phyloP scores from a whole-genome alignment of 2,329 filamentous ascomycete species.

The Calonectria ilicicola region DNA sequence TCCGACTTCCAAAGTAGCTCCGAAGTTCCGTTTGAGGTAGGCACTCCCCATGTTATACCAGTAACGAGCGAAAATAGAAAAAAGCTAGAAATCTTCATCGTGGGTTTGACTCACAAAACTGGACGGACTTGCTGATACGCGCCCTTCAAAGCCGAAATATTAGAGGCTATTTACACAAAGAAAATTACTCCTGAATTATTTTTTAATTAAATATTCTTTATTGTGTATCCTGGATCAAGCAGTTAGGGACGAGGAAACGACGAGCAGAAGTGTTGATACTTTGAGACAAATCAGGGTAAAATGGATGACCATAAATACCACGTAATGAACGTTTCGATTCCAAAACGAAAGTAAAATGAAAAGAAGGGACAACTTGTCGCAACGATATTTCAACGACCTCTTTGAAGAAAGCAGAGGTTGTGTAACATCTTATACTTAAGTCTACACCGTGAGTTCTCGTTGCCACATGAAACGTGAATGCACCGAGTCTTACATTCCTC shows the following conservation, averaged over 20 bases:
- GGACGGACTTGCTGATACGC: too few relatives aligned
- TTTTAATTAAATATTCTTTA: too few relatives aligned
- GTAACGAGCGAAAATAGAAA: background rate
- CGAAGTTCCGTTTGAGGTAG: background rate
- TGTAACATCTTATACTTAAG: background rate
- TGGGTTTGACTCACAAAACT: background rate
- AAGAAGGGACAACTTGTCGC: background rate
- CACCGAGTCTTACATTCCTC: background rate
- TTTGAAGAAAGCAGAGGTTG: too few relatives aligned
- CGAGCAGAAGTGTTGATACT: background rate
- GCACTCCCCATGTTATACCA: background rate
- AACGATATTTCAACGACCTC: background rate
- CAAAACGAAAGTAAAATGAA: background rate
- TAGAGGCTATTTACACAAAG: background rate
- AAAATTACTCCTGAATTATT: background rate
- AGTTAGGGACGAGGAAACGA: background rate
- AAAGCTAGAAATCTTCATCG: background rate
- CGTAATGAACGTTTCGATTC: background rate
- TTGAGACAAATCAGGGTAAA: background rate
- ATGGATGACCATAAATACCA: background rate
- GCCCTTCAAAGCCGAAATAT: background rate
- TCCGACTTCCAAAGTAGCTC: background rate
- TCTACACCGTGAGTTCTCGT: background rate
- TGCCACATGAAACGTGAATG: constrained; percentile 4
- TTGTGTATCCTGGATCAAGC: too few relatives aligned